A percentile compares a stretch with the other conserved stretches of the same genome.
Evolutionary conservation across 2,329 filamentous ascomycete species (phyloP).

Genomic region (Pseudomassariella vexata): DNA sequence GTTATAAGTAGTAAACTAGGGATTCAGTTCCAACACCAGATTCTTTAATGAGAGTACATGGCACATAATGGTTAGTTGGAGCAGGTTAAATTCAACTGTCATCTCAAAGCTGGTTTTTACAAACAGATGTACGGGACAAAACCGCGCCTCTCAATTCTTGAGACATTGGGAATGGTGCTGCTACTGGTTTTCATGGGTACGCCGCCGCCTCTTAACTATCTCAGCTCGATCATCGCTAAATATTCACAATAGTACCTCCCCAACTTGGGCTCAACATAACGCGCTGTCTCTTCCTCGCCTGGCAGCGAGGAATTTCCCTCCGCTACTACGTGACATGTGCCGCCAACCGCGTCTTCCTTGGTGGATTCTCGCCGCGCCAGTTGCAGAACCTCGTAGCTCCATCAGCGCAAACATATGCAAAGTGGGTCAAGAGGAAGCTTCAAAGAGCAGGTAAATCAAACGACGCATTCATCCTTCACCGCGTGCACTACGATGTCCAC

Average conservation of each 20-base stretch:
- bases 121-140: too few relatives aligned
- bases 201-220: too few relatives aligned
- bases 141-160: too few relatives aligned
- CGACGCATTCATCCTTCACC: conserved; percentile 5
- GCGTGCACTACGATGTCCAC: conserved; percentile 7
- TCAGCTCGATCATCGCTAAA: not conserved
- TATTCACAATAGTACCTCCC: conserved; percentile 9
- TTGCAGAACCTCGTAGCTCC: conserved; percentile 6
- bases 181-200: too few relatives aligned
- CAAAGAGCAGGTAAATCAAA: not conserved
- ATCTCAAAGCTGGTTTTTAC: too few relatives aligned
- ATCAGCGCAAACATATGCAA: conserved; percentile 3
- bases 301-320: conserved; percentile 11
- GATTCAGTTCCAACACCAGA: too few relatives aligned
- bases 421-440: conserved; percentile 1
- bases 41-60: too few relatives aligned
- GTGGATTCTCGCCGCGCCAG: conserved; percentile 6
- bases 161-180: too few relatives aligned
- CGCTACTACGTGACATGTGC: conserved; percentile 9
- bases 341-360: conserved; percentile 7
- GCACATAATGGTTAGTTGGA: too few relatives aligned
- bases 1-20: too few relatives aligned
- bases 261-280: conserved; percentile 17
- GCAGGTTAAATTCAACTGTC: too few relatives aligned
- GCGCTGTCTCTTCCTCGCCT: conserved; percentile 11